Evolutionary conservation across 2,329 filamentous ascomycete genomes (phyloP).

Genomic region (Beauveria sp.): DNA sequence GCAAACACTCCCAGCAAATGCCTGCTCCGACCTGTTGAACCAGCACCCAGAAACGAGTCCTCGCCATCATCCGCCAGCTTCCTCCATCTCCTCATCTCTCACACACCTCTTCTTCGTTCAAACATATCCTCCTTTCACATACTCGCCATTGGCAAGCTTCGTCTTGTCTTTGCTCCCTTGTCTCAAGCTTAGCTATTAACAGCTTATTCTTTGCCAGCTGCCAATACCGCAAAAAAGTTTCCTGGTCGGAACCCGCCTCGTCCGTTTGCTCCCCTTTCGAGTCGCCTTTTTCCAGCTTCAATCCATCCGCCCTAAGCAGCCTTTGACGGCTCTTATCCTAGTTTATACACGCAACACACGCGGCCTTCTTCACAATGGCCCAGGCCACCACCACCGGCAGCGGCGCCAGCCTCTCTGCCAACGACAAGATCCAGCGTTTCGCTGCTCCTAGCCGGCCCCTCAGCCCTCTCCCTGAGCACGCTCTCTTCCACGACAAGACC

Average conservation of each 20-base stretch:
- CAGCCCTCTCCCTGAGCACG: slow-evolving; percentile 80
- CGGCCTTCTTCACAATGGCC: slow-evolving; percentile 42
- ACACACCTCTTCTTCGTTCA: neutral
- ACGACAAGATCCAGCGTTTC: slow-evolving; percentile 99
- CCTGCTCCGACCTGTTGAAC: slow-evolving; percentile 10
- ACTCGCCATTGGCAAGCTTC: slow-evolving; percentile 6
- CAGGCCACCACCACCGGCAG: slow-evolving; percentile 38
- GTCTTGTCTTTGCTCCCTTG: neutral
- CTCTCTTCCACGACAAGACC: slow-evolving; percentile 98
- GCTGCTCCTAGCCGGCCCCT: slow-evolving; percentile 83
- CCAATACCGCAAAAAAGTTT: slow-evolving; percentile 6
- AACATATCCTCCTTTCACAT: slow-evolving; percentile 14
- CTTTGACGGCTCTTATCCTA: slow-evolving; percentile 10
- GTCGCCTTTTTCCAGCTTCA: slow-evolving; percentile 9
- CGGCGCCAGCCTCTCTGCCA: slow-evolving; percentile 60
- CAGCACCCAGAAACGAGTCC: slow-evolving; percentile 1
- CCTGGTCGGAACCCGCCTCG: slow-evolving; percentile 7
- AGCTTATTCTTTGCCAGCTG: neutral
- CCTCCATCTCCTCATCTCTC: slow-evolving; percentile 5
- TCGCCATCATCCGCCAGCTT: slow-evolving; percentile 9
- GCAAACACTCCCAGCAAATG: slow-evolving; percentile 11
- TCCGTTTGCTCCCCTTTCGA: slow-evolving; percentile 9
- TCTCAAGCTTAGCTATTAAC: neutral
- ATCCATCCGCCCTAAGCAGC: slow-evolving; percentile 8
- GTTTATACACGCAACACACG: slow-evolving; percentile 10